Conservation (phyloP, 1,284 basidiomycete species). For the Tilletia walkeri region DNA sequence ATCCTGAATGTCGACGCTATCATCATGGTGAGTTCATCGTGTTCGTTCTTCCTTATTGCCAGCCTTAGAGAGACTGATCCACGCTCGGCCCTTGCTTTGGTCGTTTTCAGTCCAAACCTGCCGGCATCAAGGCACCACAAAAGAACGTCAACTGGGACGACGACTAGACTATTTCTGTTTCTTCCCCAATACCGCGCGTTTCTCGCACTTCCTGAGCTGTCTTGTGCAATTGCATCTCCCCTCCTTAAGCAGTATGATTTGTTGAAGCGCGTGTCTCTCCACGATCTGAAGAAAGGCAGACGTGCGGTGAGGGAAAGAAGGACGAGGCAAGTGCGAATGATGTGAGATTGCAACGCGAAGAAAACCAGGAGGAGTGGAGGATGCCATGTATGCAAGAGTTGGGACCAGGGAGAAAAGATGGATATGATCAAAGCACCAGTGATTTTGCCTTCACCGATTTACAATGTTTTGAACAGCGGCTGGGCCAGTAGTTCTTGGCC, state of each 20-base stretch:
- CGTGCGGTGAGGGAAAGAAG: no score
- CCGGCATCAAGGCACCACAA: conserved; percentile 54
- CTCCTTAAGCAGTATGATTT: neutral
- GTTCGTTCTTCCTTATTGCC: neutral
- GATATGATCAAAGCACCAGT: no score
- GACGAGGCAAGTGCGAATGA: no score
- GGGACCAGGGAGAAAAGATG: no score
- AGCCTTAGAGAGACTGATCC: neutral
- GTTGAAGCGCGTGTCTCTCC: neutral
- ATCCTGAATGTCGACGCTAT: conserved; percentile 95
- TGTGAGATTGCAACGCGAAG: no score
- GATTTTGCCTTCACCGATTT: no score
- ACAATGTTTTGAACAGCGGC: no score
- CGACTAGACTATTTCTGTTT: conserved; percentile 31
- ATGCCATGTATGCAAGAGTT: no score
- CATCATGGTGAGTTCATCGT: conserved; percentile 67
- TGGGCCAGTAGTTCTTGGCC: no score
- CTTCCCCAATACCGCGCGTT: conserved; percentile 9
- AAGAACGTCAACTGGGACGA: conserved; percentile 55
- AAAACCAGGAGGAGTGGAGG: no score
- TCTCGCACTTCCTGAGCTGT: neutral
- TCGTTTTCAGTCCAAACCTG: conserved; percentile 41
- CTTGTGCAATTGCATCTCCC: neutral
- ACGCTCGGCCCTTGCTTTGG: neutral
- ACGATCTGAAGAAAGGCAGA: no score